Base-by-base conservation (phyloP, 495 filamentous ascomycete species). In the Lindgomyces ingoldianus region DNA sequence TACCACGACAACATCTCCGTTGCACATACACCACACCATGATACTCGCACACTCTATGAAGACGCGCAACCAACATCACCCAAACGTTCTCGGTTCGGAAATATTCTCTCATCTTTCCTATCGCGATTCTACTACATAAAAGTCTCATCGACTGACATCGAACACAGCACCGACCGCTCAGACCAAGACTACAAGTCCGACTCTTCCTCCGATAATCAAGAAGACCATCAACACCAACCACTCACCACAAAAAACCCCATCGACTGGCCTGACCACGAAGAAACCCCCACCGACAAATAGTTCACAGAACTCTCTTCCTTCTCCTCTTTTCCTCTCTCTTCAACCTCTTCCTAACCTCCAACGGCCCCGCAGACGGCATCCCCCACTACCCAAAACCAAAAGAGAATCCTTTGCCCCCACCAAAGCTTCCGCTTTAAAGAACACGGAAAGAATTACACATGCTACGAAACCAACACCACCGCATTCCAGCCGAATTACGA, bases 271-370 rank as follows among this genome's bases (percentile, higher is more conserved):
- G 33, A 39, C 33, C 6, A 39, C 33, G 33, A 52, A 24, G 19
- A 10, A 8, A 52, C 48, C 44, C n/a, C 10, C 25, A 16, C 44
- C 29, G 19, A 8, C 54, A 18, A n/a, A 42, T 18, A 25, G 19
- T 41, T 2, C 8, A 11, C n/a, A 1, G 53, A 14, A 16, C 54
- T 3, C 47, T 68, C 39, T 29, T 58, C 12, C 27, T 59, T 0
- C 41, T 68, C 16, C 59, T 63, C 16, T 19, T 68, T 9, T 62
- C 65, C 2, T 4, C 56, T 12, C 52, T 68, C 1, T 56, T 63
- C 22, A 68, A 68, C 42, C 9, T 61, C 33, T 68, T 58, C 54
- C 21, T 67, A 19, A 12, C 58, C 12, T 68, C 63, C 53, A 53
- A 58, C 25, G 65, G 65, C 11, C 57, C 57, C 2, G 19, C 6